phyloP scores from a whole-genome alignment of 345 rosid genomes.

The Pugionium cornutum region DNA sequence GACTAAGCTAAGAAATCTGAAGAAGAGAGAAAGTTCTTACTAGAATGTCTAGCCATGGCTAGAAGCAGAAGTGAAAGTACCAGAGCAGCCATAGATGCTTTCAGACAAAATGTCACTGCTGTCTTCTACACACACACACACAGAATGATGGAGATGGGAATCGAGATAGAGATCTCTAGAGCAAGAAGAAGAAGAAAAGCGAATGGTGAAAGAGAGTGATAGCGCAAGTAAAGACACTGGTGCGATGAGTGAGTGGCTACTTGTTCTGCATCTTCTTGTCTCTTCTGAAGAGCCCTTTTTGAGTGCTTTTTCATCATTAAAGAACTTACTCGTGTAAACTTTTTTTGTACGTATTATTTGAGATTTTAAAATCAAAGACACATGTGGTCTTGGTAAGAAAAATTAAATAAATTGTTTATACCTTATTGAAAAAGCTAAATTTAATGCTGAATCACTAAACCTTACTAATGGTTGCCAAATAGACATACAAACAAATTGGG shows the following conservation, averaged over 20 bases:
- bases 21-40: conserved; percentile 39
- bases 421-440: no score
- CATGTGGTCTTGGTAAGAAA: no score
- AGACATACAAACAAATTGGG: no score
- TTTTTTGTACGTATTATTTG: neutral
- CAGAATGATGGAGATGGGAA: conserved; percentile 2
- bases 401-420: no score
- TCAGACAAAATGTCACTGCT: conserved; percentile 27
- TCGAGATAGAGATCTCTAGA: conserved; percentile 23
- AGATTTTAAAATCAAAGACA: no score
- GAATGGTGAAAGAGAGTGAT: neutral
- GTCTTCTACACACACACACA: conserved; percentile 3
- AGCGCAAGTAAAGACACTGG: conserved; percentile 2
- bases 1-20: conserved; percentile 17
- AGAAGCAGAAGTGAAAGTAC: conserved; percentile 48
- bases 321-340: conserved; percentile 36
- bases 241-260: conserved; percentile 35
- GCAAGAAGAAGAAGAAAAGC: conserved; percentile 8
- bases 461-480: no score
- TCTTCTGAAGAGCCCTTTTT: conserved; percentile 35
- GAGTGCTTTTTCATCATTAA: conserved; percentile 39
- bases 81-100: conserved; percentile 48
- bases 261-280: conserved; percentile 39
- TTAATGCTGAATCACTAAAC: no score
- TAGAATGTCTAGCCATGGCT: conserved; percentile 53